Evolutionary conservation across 192 early-diverging fungal species (phyloP).

Genomic region (Gryganskiella cystojenkinii): DNA sequence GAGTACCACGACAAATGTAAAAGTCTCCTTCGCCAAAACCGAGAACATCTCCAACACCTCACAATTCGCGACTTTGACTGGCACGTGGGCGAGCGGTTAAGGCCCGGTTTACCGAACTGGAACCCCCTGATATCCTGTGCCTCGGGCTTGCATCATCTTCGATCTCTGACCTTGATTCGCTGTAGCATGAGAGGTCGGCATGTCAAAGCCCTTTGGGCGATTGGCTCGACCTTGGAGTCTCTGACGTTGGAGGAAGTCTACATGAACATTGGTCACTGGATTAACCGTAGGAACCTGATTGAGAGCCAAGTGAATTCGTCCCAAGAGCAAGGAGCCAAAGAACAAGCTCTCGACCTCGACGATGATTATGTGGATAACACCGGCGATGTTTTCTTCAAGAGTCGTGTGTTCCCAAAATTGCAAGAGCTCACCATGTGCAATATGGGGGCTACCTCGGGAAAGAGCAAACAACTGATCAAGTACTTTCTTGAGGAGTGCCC

Average conservation of each 20-base stretch:
- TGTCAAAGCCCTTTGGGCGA: slow-evolving; percentile 13
- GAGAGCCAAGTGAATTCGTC: background rate
- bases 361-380: no score
- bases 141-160: background rate
- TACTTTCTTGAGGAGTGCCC: background rate
- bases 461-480: background rate
- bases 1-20: slow-evolving; percentile 11
- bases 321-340: background rate
- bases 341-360: no score
- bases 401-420: background rate
- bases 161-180: slow-evolving; percentile 2
- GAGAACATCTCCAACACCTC: background rate
- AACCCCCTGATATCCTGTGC: slow-evolving; percentile 12
- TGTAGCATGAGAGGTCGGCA: slow-evolving; percentile 15
- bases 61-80: background rate
- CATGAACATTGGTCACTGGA: slow-evolving; percentile 8
- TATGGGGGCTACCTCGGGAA: background rate
- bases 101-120: slow-evolving; percentile 1
- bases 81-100: background rate
- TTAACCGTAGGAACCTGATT: no score
- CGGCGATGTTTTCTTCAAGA: background rate
- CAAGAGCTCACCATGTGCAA: background rate
- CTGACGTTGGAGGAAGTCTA: background rate
- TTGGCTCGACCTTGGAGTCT: slow-evolving; percentile 6
- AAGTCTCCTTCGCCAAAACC: slow-evolving; percentile 8